Percentiles rank a stretch among this genome's conserved stretches.
These are phyloP conservation scores for Pulveroboletus sp. DNA, from an alignment of 768 basidiomycete genomes.

Conservation along the genomic window DNA sequence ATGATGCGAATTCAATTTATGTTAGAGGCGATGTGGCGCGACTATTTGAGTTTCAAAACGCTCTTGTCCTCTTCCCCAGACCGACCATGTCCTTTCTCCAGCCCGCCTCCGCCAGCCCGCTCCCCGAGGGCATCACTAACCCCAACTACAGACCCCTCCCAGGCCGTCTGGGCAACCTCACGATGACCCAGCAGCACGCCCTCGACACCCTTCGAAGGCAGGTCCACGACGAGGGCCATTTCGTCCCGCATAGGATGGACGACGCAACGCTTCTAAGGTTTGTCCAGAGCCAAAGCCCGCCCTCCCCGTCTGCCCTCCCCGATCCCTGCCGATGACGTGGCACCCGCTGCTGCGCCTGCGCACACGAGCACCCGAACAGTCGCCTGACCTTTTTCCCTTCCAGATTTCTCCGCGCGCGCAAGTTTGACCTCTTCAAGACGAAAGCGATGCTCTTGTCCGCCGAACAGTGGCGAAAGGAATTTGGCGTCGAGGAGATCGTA, in stretches of 20 bases:
- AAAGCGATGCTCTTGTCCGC: conserved; percentile 79
- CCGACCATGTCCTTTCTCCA: conserved; percentile 29
- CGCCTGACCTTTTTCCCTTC: background rate
- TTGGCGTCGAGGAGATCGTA: conserved; percentile 71
- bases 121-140: conserved; percentile 59
- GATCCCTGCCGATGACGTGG: too few species aligned
- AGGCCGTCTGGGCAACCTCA: conserved; percentile 79
- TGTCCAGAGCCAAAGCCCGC: too few species aligned
- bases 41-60: conserved; percentile 15
- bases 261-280: conserved; percentile 70
- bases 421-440: conserved; percentile 79
- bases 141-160: conserved; percentile 63
- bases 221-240: conserved; percentile 55
- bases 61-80: conserved; percentile 29
- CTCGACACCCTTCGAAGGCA: conserved; percentile 68
- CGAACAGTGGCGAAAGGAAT: conserved; percentile 89
- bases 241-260: conserved; percentile 63
- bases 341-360: background rate
- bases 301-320: background rate
- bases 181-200: conserved; percentile 52
- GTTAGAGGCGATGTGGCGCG: background rate
- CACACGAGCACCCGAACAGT: background rate
- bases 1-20: conserved; percentile 27
- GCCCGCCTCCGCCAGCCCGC: conserved; percentile 49
- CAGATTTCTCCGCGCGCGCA: conserved; percentile 90